Base-by-base conservation (phyloP, 441 rosid species). In the Dalechampia spathulata region DNA sequence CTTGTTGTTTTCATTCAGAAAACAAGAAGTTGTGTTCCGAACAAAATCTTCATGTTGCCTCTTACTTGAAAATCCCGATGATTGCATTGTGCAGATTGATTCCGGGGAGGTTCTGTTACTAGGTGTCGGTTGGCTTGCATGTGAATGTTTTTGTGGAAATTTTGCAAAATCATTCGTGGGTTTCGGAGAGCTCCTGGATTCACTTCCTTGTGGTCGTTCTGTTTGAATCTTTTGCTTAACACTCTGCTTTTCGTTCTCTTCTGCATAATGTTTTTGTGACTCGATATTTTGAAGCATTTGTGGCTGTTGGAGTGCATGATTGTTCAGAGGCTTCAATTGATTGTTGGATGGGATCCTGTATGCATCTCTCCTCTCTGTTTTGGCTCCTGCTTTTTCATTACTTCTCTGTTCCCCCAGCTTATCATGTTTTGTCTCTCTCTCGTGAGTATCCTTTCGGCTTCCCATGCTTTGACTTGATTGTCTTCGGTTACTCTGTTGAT, bases 221-320 rank as follows among this genome's bases (percentile, higher is more conserved):
- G 21, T 68, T 57, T 37, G 72, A 63, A 58, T 63, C 64, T 72
- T 79, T 48, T 64, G 78, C 72, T 71, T 83, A 30, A 57, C 51
- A 27, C 19, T 68, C 52, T 66, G 75, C 44, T 42, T 67, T 17
- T 48, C 62, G 55, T 17, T 60, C 61, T 75, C 83, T 63, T 49
- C 60, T 36, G 52, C 61, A 37, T 15, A 65, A 37, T 44, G 70
- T 50, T 55, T 68, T 34, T 55, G 73, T 45, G 62, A 52, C 58
- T 74, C 73, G 20, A 59, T 41, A 22, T 56, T 71, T 39, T 47
- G 68, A 38, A 36, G 61, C 50, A 39, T 54, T 20, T 43, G 49
- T 48, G 67, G 58, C 45, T 72, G 74, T 43, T 66, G 73, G 40
- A 49, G 55, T 44, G 66, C 68, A 61, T 37, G 54, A 44, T 55